Conservation (phyloP, 2,329 filamentous ascomycete genomes). For the Arachnopeziza araneosa region DNA sequence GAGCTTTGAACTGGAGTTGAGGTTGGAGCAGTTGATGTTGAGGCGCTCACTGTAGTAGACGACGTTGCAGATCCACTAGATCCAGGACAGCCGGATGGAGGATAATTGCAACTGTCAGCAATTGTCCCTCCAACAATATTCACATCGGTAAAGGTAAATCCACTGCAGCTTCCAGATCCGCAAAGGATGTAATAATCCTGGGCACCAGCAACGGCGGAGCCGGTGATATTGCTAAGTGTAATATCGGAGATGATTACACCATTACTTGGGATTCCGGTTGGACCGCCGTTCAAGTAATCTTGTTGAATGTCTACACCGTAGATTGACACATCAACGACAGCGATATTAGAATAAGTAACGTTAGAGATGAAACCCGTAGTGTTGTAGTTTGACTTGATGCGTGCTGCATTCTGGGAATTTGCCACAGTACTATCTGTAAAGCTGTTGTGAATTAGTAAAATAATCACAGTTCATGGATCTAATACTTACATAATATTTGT, state of each 20-base stretch:
- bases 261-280: slow-evolving; percentile 33
- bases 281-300: slow-evolving; percentile 43
- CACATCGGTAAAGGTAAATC: slow-evolving; percentile 32
- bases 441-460: background rate
- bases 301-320: slow-evolving; percentile 47
- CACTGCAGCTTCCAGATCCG: slow-evolving; percentile 30
- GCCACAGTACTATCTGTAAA: slow-evolving; percentile 24
- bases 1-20: background rate
- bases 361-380: slow-evolving; percentile 34
- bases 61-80: background rate
- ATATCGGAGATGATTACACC: slow-evolving; percentile 30
- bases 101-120: slow-evolving; percentile 23
- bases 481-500: slow-evolving; percentile 14
- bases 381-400: slow-evolving; percentile 34
- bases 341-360: slow-evolving; percentile 41
- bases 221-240: slow-evolving; percentile 31
- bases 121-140: slow-evolving; percentile 30
- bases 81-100: slow-evolving; percentile 10
- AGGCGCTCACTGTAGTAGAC: background rate
- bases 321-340: slow-evolving; percentile 37
- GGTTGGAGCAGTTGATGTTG: background rate
- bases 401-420: slow-evolving; percentile 28
- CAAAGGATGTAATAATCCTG: slow-evolving; percentile 35
- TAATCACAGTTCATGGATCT: too few relatives aligned
- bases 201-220: slow-evolving; percentile 27